phyloP scores from a whole-genome alignment of 352 stramenopile genomes.

The Phytophthora quininea region DNA sequence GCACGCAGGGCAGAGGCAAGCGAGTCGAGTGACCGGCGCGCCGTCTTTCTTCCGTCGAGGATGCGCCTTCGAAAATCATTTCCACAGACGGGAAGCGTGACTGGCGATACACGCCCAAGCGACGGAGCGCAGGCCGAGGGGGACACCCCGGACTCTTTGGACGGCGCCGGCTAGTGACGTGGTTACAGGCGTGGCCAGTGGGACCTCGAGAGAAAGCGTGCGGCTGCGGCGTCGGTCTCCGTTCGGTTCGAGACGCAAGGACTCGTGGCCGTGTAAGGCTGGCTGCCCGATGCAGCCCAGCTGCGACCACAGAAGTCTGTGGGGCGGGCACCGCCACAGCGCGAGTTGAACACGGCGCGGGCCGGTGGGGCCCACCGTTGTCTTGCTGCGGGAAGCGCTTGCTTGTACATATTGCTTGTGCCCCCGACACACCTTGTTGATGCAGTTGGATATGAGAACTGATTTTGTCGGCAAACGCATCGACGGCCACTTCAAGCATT shows the following conservation, averaged over 20 bases:
- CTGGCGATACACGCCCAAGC: conserved; percentile 26
- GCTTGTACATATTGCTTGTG: background rate
- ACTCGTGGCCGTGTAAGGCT: no score
- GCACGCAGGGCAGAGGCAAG: no score
- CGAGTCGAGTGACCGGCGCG: no score
- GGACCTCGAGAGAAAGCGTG: background rate
- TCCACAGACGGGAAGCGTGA: conserved; percentile 5
- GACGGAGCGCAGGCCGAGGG: background rate
- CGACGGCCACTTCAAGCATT: no score
- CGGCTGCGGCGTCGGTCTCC: background rate
- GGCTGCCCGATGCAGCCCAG: background rate
- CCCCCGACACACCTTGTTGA: conserved; percentile 15
- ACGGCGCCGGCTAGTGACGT: conserved; percentile 22
- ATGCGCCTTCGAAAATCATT: conserved; percentile 28
- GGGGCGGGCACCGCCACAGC: no score
- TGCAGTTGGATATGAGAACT: conserved; percentile 23
- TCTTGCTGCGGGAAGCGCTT: no score
- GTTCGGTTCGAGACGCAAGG: no score
- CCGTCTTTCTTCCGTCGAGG: conserved; percentile 3
- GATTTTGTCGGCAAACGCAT: conserved; percentile 4
- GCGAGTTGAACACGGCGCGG: background rate
- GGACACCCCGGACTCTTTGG: background rate
- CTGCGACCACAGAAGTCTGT: background rate
- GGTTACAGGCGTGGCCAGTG: conserved; percentile 20
- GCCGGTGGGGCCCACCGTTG: no score